Evolutionary conservation across 345 rosid genomes (phyloP), one percentile per base, ranked within the genome.

Genomic region (Noccaea bulbosa): DNA sequence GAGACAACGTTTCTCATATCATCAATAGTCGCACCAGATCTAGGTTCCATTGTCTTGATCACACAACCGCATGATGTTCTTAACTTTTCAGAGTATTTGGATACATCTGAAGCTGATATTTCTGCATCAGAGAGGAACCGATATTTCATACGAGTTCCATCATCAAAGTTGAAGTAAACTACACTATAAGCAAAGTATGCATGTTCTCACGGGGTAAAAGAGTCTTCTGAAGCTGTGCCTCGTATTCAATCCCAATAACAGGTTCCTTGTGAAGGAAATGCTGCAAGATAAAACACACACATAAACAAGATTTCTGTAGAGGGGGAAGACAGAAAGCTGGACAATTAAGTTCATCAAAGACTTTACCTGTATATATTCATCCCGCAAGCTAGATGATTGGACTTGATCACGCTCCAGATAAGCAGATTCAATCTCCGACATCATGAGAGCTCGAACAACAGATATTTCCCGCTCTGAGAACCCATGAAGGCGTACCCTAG

Each of bases 351-450:
- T 60, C 65, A 14, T 69, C 12, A 24, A 4, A 46, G 41, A 64
- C 52, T 60, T 59, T 84, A 90, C 98, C 81, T 93, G 95, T 62
- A 93, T 75, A 81, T 82, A 88, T 76, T 90, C 98, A 82, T 92
- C 96, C 35, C 88, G 79, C 80, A 92, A 79, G 84, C 83, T 90
- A 63, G 96, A 81, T 62, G 98, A 92, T 59, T 90, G 96, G 80
- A 83, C 84, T 83, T 92, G 96, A 73, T 92, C 96, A 68, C 96
- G 96, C 77, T 92, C 96, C 78, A 92, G 83, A 85, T 85, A 92
- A 65, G 98, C 95, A 64, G 98, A 92, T 81, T 92, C 96, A 56
- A 92, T 88, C 81, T 87, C 91, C 0, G 96, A 89, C 91, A 92
- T 85, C 72, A 87, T 74, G 62, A 87, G 79, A 73, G 98, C 90